Evolutionary conservation across 2,329 filamentous ascomycete species (phyloP), one percentile per base, ranked within the genome.

Genomic region (Colletotrichum shisoi): DNA sequence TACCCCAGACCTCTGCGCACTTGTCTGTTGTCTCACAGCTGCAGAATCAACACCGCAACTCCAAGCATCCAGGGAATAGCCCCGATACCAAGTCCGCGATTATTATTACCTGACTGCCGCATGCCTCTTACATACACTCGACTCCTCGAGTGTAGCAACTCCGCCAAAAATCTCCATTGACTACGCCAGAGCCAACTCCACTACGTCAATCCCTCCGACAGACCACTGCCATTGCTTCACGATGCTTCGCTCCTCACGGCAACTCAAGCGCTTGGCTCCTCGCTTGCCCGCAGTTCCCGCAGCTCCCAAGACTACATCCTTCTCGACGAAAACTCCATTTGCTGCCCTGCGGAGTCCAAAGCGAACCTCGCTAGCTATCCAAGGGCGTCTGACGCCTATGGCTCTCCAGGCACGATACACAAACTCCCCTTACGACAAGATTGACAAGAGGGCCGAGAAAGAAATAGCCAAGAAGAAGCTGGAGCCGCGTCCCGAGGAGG

Each of bases 391-490:
- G 19, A 24, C 48, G 19, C 65, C 65, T 13, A 9, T 64, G 19
- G 39, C 54, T 21, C 54, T 65, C 1, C 61, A 59, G 13, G 54
- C 68, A 69, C 48, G 49, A 42, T 75, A 72, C 66, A 73, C 72
- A 11, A 73, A 69, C 66, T 74, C 72, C 51, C 71, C 71, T 11
- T 70, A 71, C 63, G 63, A 70, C 57, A 69, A 76, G 45, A 84
- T 86, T 61, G 83, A 91, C 71, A 78, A 75, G 48, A 81, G 89
- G 70, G 79, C 79, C 37, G 89, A 91, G 75, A 81, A 82, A 53
- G 79, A 83, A 70, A 72, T 87, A 9, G 82, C 77, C 13, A 72
- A 87, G 54, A 74, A 86, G 74, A 84, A 84, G 73, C 78, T 93
- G n/a, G 74, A 85, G 64, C 73, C 85, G 3, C 77, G 85, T 34